A percentile compares a stretch with the other conserved stretches of the same genome.
These are phyloP conservation scores for Phytophthora multivora DNA, from an alignment of 352 stramenopile species.

Conservation along the genomic window DNA sequence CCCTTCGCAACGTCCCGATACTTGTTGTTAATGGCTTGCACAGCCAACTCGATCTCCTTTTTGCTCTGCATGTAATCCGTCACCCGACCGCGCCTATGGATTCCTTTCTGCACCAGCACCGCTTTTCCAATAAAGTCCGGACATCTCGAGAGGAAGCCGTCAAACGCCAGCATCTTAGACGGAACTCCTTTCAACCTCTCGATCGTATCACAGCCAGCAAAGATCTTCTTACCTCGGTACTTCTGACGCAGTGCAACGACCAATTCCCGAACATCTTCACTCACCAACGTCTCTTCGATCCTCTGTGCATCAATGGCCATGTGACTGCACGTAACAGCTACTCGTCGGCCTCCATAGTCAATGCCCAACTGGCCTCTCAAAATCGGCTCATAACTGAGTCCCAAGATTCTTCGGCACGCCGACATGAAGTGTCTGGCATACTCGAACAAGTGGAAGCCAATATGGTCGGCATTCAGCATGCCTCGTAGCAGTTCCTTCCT, in stretches of 20 bases:
- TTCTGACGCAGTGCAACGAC: conserved; percentile 66
- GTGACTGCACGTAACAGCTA: conserved; percentile 96
- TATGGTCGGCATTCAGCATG: conserved; percentile 92
- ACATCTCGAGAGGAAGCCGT: conserved; percentile 90
- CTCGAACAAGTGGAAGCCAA: conserved; percentile 95
- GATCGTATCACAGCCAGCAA: conserved; percentile 93
- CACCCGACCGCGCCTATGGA: conserved; percentile 82
- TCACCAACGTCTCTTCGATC: conserved; percentile 58
- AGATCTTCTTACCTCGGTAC: conserved; percentile 81
- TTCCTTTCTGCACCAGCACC: conserved; percentile 82
- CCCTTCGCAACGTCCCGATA: conserved; percentile 62
- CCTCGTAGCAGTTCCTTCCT: conserved; percentile 90
- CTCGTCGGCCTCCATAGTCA: conserved; percentile 94
- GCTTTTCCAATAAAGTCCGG: conserved; percentile 85
- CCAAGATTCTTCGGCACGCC: conserved; percentile 92
- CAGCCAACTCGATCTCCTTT: conserved; percentile 92
- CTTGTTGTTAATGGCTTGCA: conserved; percentile 92
- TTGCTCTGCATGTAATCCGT: conserved; percentile 95
- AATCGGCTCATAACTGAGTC: conserved; percentile 93
- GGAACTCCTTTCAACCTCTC: conserved; percentile 97
- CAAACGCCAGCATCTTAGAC: conserved; percentile 96
- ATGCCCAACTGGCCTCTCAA: conserved; percentile 91
- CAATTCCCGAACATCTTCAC: conserved; percentile 49
- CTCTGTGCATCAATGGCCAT: conserved; percentile 69
- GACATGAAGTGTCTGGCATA: conserved; percentile 93